Conservation (phyloP, 805 yeast genomes). For the Hanseniaspora thailandica region DNA sequence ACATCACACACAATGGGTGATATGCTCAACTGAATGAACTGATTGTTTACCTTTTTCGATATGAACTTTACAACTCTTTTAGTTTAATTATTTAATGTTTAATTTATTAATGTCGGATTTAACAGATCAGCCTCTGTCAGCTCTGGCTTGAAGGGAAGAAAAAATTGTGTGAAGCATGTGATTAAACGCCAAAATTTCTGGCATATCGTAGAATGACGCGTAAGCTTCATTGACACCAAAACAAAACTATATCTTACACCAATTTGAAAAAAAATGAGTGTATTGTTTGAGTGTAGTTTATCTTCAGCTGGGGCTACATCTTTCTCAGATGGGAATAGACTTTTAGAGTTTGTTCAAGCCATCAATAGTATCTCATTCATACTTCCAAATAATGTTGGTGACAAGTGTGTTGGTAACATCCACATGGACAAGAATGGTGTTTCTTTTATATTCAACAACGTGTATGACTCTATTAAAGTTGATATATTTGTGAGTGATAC, state of each 20-base stretch:
- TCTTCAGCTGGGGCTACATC: background rate
- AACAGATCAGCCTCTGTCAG: too few species aligned
- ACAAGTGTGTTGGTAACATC: slow-evolving; percentile 9
- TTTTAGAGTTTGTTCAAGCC: slow-evolving; percentile 7
- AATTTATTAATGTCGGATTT: too few species aligned
- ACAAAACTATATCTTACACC: background rate
- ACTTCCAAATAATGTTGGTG: background rate
- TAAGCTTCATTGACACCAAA: too few species aligned
- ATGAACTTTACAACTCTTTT: too few species aligned
- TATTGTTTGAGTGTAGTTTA: slow-evolving; percentile 9
- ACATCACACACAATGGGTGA: too few species aligned
- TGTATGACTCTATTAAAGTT: slow-evolving; percentile 8
- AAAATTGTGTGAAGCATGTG: too few species aligned
- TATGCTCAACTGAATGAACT: too few species aligned
- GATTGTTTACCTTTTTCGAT: too few species aligned
- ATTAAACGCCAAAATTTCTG: too few species aligned
- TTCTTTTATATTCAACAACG: slow-evolving; percentile 12
- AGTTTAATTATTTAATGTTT: too few species aligned
- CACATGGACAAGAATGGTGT: slow-evolving; percentile 12
- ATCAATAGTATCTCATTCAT: slow-evolving; percentile 5
- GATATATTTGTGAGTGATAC: slow-evolving; percentile 12
- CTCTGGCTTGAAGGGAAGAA: too few species aligned
- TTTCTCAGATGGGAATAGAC: background rate
- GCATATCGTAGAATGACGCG: too few species aligned
- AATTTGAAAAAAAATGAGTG: background rate